Evolutionary conservation across 2,329 filamentous ascomycete species (phyloP), one percentile per base, ranked within the genome.

Genomic region (Aspergillus sp.): DNA sequence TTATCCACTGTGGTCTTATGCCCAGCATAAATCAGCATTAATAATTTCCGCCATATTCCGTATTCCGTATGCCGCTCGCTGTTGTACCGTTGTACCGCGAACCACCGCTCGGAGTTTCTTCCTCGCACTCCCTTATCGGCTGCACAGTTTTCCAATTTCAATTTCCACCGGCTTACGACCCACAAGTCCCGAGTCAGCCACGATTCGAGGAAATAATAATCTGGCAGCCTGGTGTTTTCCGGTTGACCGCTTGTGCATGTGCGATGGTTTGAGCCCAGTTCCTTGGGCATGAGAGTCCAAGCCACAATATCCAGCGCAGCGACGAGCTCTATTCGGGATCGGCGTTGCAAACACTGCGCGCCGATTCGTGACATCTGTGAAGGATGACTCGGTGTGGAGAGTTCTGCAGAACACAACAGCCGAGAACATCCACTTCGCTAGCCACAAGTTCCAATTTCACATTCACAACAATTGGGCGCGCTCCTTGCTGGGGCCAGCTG

Each of bases 321-420:
- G 33, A n/a, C 40, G 21, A 54, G 44, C 44, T 41, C n/a, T 47
- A 11, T 19, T 40, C 9, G n/a, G 21, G 19, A 54, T 48, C 52
- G 33, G 19, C 35, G 33, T 12, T 47, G 15, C 33, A 53, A 23
- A 31, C 23, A 31, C 31, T 47, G 31, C 46, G 27, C 21, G 52
- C 52, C 47, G 44, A 54, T 54, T 54, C 52, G 52, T 46, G 41
- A 15, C 19, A 45, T 31, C 41, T 17, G 35, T 11, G 21, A 31
- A 41, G 14, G 9, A 48, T 35, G 17, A 17, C 27, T 33, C 27
- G 19, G 31, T 6, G 45, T 48, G 45, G 45, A 19, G 23, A 33
- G 23, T 19, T 46, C 45, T 11, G 45, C 45, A 33, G 27, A 48
- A 33, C 45, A 35, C 7, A 27, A 48, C 45, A 33, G 27, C 45